Base-by-base conservation (phyloP, 345 rosid genomes). In the Erucastrum elatum region DNA sequence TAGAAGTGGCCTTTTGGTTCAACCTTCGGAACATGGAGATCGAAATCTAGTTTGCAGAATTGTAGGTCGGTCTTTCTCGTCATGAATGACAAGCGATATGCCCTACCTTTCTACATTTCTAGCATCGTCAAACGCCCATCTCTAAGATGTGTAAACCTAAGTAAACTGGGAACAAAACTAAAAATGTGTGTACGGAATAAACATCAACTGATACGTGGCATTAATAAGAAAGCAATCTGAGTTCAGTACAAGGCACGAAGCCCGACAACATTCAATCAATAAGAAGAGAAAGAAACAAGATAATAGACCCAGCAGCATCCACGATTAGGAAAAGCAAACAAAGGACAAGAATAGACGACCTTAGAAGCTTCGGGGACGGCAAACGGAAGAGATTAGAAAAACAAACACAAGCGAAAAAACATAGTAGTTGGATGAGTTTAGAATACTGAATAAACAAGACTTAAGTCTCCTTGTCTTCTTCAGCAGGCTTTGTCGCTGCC, bases 401-500 rank as follows among this genome's bases (percentile, higher is more conserved):
- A 82, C 78, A 88, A 79, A 74, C 87, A 85, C 74, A 34, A 73
- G 62, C 51, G 68, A 10, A 58, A 86, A 21, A 85, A 82, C 90
- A 85, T 82, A 87, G 69, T 62, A 76, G 29, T 64, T 5, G 81
- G 87, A 81, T 84, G 85, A 82, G 82, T 83, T 86, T 80, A 71
- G 80, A 83, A 46, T 67, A 41, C 60, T 67, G 67, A 58, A 21
- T 33, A 75, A 70, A 59, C 49, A 66, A 83, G 39, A 46, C 66
- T 74, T 11, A 31, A 16, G 44, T 70, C 87, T 83, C 87, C 87
- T 82, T 87, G 81, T 86, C 82, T 64, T 88, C 87, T 35, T 89
- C 94, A 15, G 86, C 89, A 29, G 85, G 84, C 84, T 91, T 94
- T 17, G 98, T 66, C 26, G 97, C 89, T 61, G 82, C 74, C 62